Conservation (phyloP, 2,329 filamentous ascomycete species). For the Akanthomyces lecanii region DNA sequence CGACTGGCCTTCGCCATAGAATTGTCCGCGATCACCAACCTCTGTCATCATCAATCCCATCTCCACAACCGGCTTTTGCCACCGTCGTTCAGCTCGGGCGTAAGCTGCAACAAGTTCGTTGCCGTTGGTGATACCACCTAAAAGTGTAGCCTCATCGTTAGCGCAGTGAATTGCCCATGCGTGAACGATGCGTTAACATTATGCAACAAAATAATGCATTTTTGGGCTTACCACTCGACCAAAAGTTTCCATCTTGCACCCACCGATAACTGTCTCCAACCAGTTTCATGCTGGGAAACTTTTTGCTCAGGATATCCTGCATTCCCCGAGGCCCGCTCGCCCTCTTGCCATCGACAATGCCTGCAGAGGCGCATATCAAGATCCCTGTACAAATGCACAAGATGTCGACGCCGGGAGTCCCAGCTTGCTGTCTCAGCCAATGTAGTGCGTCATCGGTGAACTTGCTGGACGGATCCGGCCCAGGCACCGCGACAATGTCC, state of each 20-base stretch:
- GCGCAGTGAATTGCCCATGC: too few species aligned
- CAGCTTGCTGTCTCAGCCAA: conserved; percentile 42
- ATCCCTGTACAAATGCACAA: conserved; percentile 50
- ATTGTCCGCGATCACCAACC: conserved; percentile 44
- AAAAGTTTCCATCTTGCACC: conserved; percentile 50
- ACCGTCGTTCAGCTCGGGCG: conserved; percentile 39
- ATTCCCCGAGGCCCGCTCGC: conserved; percentile 45
- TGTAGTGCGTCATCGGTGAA: conserved; percentile 33
- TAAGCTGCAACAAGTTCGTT: conserved; percentile 54
- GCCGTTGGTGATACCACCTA: conserved; percentile 52
- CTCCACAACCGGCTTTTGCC: conserved; percentile 42
- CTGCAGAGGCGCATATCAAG: conserved; percentile 44
- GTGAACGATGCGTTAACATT: too few species aligned
- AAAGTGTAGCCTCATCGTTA: not conserved
- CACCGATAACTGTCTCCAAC: conserved; percentile 46
- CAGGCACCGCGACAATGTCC: conserved; percentile 49
- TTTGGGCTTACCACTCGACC: conserved; percentile 45
- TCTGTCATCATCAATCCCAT: conserved; percentile 41
- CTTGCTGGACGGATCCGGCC: conserved; percentile 38
- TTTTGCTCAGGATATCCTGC: conserved; percentile 35
- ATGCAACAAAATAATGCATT: not conserved
- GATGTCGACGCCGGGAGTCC: conserved; percentile 40
- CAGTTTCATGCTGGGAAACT: conserved; percentile 37
- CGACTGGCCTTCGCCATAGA: conserved; percentile 35
- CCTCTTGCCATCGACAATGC: conserved; percentile 41